Evolutionary conservation across 768 basidiomycete genomes (phyloP).

Genomic region (Amanita pseudoporphyria): DNA sequence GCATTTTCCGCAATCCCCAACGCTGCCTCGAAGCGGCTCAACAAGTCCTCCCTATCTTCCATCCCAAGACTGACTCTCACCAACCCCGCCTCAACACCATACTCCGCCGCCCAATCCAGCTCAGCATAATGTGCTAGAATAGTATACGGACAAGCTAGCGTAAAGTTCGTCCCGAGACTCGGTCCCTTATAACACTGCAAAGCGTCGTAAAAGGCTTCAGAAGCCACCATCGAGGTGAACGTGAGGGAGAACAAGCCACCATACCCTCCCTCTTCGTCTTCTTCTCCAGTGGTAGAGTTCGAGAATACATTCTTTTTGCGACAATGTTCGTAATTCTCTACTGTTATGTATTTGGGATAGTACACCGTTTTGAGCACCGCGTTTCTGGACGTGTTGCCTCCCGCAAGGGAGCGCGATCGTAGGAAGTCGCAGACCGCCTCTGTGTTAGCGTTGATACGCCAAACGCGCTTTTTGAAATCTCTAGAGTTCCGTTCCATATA

Average conservation of each 20-base stretch:
- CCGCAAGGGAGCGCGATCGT: conserved; percentile 41
- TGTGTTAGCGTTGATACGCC: conserved; percentile 71
- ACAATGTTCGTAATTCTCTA: conserved; percentile 61
- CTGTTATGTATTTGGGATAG: conserved; percentile 80
- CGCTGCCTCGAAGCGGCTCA: conserved; percentile 52
- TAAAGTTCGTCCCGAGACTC: conserved; percentile 91
- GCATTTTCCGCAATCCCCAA: conserved; percentile 60
- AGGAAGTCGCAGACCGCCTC: conserved; percentile 78
- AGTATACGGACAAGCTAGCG: conserved; percentile 88
- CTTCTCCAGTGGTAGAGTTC: neutral
- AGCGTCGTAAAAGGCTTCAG: conserved; percentile 76
- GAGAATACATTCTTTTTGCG: conserved; percentile 33
- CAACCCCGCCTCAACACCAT: conserved; percentile 75
- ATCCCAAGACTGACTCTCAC: conserved; percentile 89
- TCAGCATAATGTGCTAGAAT: conserved; percentile 87
- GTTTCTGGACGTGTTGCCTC: conserved; percentile 17
- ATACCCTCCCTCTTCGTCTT: conserved; percentile 43
- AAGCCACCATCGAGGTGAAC: conserved; percentile 61
- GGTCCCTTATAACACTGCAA: conserved; percentile 86
- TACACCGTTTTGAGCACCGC: conserved; percentile 72
- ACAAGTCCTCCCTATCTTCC: conserved; percentile 56
- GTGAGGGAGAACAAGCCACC: conserved; percentile 86
- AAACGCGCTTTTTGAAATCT: conserved; percentile 72
- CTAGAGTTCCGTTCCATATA: conserved; percentile 99
- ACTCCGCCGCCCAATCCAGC: conserved; percentile 84